A percentile compares a stretch with the other conserved stretches of the same genome.
Conservation (phyloP, 805 yeast species). For the Candida arabinofermentans region DNA sequence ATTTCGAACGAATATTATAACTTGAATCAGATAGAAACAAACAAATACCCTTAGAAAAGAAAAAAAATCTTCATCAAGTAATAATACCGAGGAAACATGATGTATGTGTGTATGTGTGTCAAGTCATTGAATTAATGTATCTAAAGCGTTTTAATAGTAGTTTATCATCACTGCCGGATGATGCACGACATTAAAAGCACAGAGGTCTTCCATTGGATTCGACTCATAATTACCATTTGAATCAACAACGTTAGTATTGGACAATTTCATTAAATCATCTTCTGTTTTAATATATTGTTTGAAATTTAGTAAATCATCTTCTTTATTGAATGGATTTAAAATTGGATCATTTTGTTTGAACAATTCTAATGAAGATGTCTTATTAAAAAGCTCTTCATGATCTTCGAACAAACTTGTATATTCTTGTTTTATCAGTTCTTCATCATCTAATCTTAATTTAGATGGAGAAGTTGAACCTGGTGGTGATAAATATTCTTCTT, state of each 20-base stretch:
- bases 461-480: slow-evolving; percentile 31
- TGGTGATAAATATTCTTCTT: slow-evolving; percentile 25
- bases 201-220: slow-evolving; percentile 26
- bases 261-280: slow-evolving; percentile 6
- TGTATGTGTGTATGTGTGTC: background rate
- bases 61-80: slow-evolving; percentile 6
- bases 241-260: background rate
- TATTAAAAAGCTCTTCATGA: slow-evolving; percentile 16
- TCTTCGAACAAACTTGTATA: slow-evolving; percentile 26
- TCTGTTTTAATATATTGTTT: slow-evolving; percentile 12
- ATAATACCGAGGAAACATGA: too few relatives aligned
- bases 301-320: slow-evolving; percentile 8
- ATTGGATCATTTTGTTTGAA: slow-evolving; percentile 22
- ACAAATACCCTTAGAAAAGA: slow-evolving; percentile 19
- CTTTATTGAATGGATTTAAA: slow-evolving; percentile 12
- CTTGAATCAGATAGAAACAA: slow-evolving; percentile 7
- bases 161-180: slow-evolving; percentile 37
- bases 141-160: background rate
- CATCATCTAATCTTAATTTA: slow-evolving; percentile 25
- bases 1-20: too few relatives aligned
- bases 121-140: background rate
- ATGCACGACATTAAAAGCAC: slow-evolving; percentile 36
- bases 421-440: slow-evolving; percentile 22
- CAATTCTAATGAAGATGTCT: slow-evolving; percentile 22
- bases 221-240: slow-evolving; percentile 10